Evolutionary conservation across 495 filamentous ascomycete species (phyloP).

Genomic region (Podospora fimiseda): DNA sequence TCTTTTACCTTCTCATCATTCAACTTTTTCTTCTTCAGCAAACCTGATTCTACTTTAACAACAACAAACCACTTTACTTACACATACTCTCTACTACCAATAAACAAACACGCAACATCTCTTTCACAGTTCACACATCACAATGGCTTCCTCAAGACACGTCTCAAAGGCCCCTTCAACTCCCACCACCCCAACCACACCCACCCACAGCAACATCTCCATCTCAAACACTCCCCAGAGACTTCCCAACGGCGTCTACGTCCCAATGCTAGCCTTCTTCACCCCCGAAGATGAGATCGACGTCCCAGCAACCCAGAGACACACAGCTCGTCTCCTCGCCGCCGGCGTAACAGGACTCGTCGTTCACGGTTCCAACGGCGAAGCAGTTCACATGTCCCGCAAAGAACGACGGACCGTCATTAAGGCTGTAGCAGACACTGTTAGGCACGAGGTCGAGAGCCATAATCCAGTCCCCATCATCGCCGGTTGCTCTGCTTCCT

Average conservation of each 20-base stretch:
- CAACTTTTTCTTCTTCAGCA: too few relatives aligned
- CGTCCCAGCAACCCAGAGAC: slow-evolving; percentile 56
- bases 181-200: not conserved
- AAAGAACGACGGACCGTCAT: slow-evolving; percentile 66
- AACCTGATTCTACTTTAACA: too few relatives aligned
- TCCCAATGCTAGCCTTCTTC: slow-evolving; percentile 68
- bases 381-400: slow-evolving; percentile 73
- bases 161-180: too few relatives aligned
- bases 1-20: too few relatives aligned
- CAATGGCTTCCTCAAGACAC: not conserved
- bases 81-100: too few relatives aligned
- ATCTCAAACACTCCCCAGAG: not conserved
- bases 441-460: slow-evolving; percentile 61
- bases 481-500: slow-evolving; percentile 71
- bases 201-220: not conserved
- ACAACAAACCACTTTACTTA: too few relatives aligned
- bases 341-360: slow-evolving; percentile 69
- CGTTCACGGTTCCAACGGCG: slow-evolving; percentile 82
- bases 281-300: slow-evolving; percentile 55
- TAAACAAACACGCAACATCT: too few relatives aligned
- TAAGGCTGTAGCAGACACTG: slow-evolving; percentile 62
- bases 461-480: slow-evolving; percentile 61
- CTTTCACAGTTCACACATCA: not conserved
- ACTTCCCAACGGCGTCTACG: slow-evolving; percentile 53
- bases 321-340: slow-evolving; percentile 63